Conservation (phyloP, 2,329 filamentous ascomycete genomes). For the Paecilomyces sp. region DNA sequence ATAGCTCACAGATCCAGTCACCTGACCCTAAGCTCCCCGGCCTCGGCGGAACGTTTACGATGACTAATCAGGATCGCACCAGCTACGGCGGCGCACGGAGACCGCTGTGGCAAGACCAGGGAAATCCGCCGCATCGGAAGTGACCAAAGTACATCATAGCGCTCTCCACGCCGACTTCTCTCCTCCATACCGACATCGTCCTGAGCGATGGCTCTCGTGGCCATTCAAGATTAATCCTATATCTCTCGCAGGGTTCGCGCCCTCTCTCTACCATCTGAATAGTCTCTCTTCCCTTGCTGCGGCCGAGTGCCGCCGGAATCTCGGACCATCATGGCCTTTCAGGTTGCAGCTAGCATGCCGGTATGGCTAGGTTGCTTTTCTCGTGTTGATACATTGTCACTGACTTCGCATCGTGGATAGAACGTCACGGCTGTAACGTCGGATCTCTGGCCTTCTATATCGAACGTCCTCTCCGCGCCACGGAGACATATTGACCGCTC, state of each 20-base stretch:
- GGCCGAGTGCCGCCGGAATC: conserved; percentile 30
- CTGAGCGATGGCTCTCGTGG: conserved; percentile 6
- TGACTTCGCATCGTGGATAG: conserved; percentile 21
- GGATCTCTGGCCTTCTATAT: conserved; percentile 39
- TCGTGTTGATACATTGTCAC: background rate
- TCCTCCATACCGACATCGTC: background rate
- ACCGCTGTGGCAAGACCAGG: conserved; percentile 17
- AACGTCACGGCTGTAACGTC: conserved; percentile 36
- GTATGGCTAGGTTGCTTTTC: conserved; percentile 26
- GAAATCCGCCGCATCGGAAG: conserved; percentile 24
- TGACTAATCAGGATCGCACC: background rate
- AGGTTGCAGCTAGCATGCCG: conserved; percentile 40
- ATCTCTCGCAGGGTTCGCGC: conserved; percentile 4
- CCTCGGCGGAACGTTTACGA: background rate
- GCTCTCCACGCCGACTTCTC: conserved; percentile 1
- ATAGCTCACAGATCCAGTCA: background rate
- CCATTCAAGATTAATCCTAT: conserved; percentile 10
- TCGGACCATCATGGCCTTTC: conserved; percentile 44
- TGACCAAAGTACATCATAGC: conserved; percentile 5
- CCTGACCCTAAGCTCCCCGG: conserved; percentile 1
- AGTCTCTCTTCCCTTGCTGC: conserved; percentile 10
- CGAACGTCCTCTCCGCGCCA: conserved; percentile 28
- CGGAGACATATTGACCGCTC: conserved; percentile 24
- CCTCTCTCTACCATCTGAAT: conserved; percentile 1
- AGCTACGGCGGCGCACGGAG: conserved; percentile 11